Evolutionary conservation across 2,329 filamentous ascomycete genomes (phyloP).

Genomic region (Beauveria asiatica): DNA sequence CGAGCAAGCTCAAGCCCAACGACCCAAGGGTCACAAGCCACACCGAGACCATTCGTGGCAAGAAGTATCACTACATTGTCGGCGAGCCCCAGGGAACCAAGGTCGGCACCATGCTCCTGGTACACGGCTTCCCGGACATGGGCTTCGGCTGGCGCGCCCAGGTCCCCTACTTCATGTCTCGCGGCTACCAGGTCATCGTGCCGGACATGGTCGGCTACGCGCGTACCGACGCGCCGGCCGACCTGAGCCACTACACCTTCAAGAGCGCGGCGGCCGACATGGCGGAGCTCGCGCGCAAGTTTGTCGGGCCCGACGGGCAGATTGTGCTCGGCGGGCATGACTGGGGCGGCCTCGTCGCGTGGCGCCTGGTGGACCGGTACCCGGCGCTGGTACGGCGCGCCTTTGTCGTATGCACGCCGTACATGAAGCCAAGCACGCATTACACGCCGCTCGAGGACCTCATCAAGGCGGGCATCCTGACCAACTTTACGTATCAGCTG

Average conservation of each 20-base stretch:
- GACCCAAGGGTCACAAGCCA: conserved; percentile 27
- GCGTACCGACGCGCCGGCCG: conserved; percentile 59
- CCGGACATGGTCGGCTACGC: conserved; percentile 86
- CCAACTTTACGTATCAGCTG: conserved; percentile 76
- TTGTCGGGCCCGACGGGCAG: conserved; percentile 34
- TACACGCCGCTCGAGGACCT: conserved; percentile 52
- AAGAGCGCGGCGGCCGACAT: conserved; percentile 71
- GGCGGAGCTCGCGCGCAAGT: conserved; percentile 56
- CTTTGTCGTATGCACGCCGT: conserved; percentile 77
- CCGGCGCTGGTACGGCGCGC: conserved; percentile 64
- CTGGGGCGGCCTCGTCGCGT: conserved; percentile 77
- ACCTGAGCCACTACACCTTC: conserved; percentile 55
- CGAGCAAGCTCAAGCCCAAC: conserved; percentile 55
- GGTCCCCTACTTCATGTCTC: conserved; percentile 63
- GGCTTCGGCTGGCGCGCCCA: conserved; percentile 84
- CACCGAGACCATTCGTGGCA: conserved; percentile 32
- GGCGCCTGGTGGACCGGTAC: conserved; percentile 65
- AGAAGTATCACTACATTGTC: conserved; percentile 56
- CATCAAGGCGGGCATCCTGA: conserved; percentile 43
- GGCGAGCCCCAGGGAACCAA: conserved; percentile 38
- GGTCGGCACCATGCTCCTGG: conserved; percentile 41
- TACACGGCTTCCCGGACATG: conserved; percentile 79
- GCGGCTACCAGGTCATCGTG: conserved; percentile 70
- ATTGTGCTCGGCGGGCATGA: conserved; percentile 88
- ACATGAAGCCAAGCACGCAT: conserved; percentile 41